Conservation (phyloP, 176 grass and related monocot genomes). For the Triticum urartu region DNA sequence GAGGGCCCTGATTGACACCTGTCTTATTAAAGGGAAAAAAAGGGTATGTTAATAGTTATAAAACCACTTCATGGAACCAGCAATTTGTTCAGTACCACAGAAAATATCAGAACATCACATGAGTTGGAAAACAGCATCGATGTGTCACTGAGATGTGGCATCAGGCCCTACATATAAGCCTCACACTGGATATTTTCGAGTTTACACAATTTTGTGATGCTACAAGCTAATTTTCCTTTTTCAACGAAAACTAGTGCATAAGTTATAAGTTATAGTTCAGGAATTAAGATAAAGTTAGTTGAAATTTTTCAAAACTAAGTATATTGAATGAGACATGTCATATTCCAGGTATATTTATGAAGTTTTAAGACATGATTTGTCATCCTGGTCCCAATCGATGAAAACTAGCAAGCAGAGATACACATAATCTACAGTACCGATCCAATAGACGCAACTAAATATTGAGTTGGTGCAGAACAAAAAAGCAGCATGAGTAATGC, state of each 20-base stretch:
- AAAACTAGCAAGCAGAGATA: neutral
- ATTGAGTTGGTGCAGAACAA: neutral
- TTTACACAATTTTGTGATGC: conserved; percentile 25
- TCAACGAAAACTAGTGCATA: neutral
- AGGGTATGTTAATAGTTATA: neutral
- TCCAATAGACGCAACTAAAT: neutral
- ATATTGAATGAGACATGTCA: neutral
- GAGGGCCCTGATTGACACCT: conserved; percentile 67
- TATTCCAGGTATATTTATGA: conserved; percentile 6
- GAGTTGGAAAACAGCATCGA: neutral
- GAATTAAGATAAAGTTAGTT: neutral
- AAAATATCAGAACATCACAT: neutral
- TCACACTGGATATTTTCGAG: conserved; percentile 6
- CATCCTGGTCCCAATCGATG: neutral
- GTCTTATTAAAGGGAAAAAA: conserved; percentile 17
- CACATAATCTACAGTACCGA: neutral
- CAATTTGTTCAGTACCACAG: neutral
- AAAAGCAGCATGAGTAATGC: conserved; percentile 4
- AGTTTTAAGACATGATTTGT: neutral
- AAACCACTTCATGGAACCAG: neutral
- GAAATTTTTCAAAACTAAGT: neutral
- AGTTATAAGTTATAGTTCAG: conserved; percentile 17
- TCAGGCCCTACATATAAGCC: neutral
- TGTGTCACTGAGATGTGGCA: conserved; percentile 1
- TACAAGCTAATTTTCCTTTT: neutral